Base-by-base conservation (phyloP, 306 rosid genomes). In the Hylodesmum podocarpum region DNA sequence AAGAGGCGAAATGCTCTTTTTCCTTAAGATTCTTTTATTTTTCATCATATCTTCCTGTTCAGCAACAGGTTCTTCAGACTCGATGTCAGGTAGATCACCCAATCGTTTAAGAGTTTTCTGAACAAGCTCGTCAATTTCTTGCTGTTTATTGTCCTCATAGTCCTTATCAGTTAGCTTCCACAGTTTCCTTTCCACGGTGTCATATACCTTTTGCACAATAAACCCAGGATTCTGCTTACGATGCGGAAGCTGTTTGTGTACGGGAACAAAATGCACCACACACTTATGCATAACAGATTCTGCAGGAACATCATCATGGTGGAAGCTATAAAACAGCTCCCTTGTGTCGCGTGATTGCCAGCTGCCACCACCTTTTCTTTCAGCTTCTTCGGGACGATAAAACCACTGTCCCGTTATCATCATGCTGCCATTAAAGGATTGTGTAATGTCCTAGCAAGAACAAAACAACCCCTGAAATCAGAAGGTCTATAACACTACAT, bases 371-470 rank as follows among this genome's bases (percentile, higher is more conserved):
- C 93, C 99, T 77, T 89, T 93, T 73, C 77, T 88, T 83, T 81
- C 97, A 53, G 99, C 98, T 84, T 96, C 99, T 83, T 93, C 99
- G 11, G 99, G 99, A 62, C 99, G 97, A 80, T 96, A 96, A 82
- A 96, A 96, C 99, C 99, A 92, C 72, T 95, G 99, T 21, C 99
- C 96, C 24, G 93, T 86, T 54, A 95, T 87, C 94, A 87, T 88
- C 80, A 95, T 78, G 79, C 81, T 86, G 36, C 97, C 96, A 76
- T 77, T 84, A 73, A 29, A 43, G 46, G 87, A 74, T 87, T 86
- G 95, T 8, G 89, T 70, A 73, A 95, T 91, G 79, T 92, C 99
- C 99, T 95, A 79, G 74, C 73, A 84, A n/a, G n/a, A n/a, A 46
- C 22, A 71, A 39, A 80, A 44, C 57, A 77, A 63, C 34, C 47